Evolutionary conservation across 352 stramenopile species (phyloP).

Genomic region (Phytopythium oedochilum): DNA sequence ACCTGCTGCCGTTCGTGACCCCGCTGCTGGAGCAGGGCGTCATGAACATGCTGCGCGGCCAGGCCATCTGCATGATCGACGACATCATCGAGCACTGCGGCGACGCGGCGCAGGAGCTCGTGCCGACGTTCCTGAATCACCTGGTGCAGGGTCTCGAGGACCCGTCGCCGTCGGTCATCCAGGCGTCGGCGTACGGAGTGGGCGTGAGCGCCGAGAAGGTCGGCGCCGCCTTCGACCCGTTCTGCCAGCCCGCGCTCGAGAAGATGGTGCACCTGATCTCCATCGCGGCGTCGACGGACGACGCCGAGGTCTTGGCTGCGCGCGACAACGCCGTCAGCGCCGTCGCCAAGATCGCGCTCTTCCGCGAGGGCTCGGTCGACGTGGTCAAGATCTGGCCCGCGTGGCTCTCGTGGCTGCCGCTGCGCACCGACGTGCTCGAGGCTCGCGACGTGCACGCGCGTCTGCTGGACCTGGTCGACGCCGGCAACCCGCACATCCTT

Average conservation of each 20-base stretch:
- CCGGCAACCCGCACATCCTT: constrained; percentile 57
- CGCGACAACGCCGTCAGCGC: constrained; percentile 81
- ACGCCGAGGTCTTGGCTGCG: constrained; percentile 59
- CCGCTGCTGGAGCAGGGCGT: constrained; percentile 59
- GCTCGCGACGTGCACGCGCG: constrained; percentile 71
- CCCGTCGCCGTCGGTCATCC: constrained; percentile 53
- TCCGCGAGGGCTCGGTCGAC: constrained; percentile 52
- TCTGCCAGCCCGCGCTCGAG: constrained; percentile 58
- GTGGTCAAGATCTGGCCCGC: constrained; percentile 54
- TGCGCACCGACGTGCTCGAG: constrained; percentile 76
- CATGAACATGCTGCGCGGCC: constrained; percentile 60
- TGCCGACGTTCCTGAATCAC: constrained; percentile 69
- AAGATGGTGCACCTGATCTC: constrained; percentile 70
- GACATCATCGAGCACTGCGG: constrained; percentile 87
- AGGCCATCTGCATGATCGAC: constrained; percentile 87
- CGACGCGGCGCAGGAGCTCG: constrained; percentile 56
- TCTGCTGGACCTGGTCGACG: constrained; percentile 58
- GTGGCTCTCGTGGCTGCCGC: constrained; percentile 81
- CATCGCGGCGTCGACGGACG: constrained; percentile 38
- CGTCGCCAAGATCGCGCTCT: constrained; percentile 74
- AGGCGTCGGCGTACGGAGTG: constrained; percentile 79
- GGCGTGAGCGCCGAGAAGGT: constrained; percentile 82
- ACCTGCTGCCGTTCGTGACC: constrained; percentile 61
- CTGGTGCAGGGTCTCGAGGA: constrained; percentile 74
- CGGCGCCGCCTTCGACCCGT: constrained; percentile 62